Percentiles rank a stretch among this genome's conserved stretches.
These are phyloP conservation scores for Schwanniomyces etchellsii DNA, from an alignment of 1,139 yeast genomes.

Conservation along the genomic window DNA sequence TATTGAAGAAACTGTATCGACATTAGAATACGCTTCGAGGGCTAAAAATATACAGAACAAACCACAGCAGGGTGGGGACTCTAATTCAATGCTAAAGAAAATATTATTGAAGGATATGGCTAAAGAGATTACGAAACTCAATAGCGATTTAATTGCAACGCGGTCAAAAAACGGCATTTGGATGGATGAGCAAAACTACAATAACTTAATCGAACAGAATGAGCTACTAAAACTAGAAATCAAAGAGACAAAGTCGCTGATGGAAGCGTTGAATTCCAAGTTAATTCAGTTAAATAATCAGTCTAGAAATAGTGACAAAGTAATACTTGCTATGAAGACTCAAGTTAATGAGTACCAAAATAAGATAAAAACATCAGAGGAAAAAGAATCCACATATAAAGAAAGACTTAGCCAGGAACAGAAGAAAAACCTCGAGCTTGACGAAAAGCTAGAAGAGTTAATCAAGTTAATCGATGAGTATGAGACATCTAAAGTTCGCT, in stretches of 20 bases:
- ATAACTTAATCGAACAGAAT: conserved; percentile 35
- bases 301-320: conserved; percentile 4
- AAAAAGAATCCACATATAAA: conserved; percentile 5
- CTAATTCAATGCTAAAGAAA: conserved; percentile 50
- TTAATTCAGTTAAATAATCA: conserved; percentile 5
- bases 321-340: conserved; percentile 5
- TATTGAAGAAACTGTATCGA: conserved; percentile 73
- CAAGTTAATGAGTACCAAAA: conserved; percentile 7
- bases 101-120: conserved; percentile 55
- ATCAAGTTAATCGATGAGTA: conserved; percentile 7
- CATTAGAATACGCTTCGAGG: conserved; percentile 78
- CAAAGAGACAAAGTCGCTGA: conserved; percentile 14
- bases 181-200: conserved; percentile 54
- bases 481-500: conserved; percentile 6
- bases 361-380: conserved; percentile 6
- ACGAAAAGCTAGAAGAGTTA: conserved; percentile 5
- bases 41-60: conserved; percentile 74
- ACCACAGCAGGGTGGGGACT: conserved; percentile 54
- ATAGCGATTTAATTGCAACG: conserved; percentile 57
- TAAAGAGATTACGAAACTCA: conserved; percentile 48
- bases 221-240: conserved; percentile 20
- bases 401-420: neutral
- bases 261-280: conserved; percentile 11
- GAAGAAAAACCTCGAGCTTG: conserved; percentile 4
- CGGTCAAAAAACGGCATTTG: conserved; percentile 59